Percentiles rank a stretch among this genome's conserved stretches.
phyloP scores from a whole-genome alignment of 2,329 filamentous ascomycete species.

The Plenodomus biglobosus region DNA sequence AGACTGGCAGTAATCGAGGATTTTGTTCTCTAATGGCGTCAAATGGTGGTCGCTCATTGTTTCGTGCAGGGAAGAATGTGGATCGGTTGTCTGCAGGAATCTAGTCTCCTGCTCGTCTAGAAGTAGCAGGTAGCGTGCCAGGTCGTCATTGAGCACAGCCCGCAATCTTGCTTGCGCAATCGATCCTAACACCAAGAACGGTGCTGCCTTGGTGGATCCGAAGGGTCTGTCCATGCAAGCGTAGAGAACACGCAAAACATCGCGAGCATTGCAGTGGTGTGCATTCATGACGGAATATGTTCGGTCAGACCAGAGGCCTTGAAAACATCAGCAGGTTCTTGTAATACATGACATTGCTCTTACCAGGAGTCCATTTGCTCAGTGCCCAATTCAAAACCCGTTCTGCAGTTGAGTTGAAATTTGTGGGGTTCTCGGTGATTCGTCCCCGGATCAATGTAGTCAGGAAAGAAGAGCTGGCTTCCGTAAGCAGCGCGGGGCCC shows the following conservation, averaged over 20 bases:
- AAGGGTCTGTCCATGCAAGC: conserved; percentile 63
- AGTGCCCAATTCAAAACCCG: conserved; percentile 81
- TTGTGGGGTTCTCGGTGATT: conserved; percentile 67
- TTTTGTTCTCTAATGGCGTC: conserved; percentile 25
- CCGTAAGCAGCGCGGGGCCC: conserved; percentile 76
- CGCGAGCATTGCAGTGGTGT: conserved; percentile 63
- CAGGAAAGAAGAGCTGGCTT: conserved; percentile 76
- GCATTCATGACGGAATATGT: conserved; percentile 67
- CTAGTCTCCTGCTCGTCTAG: conserved; percentile 19
- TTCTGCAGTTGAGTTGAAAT: conserved; percentile 66
- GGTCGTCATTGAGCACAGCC: conserved; percentile 42
- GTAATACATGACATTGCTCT: conserved; percentile 31
- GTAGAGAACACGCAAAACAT: conserved; percentile 69
- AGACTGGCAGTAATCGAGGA: conserved; percentile 51
- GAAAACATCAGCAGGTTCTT: conserved; percentile 3
- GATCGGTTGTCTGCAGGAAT: conserved; percentile 3
- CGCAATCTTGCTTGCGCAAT: conserved; percentile 51
- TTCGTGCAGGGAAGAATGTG: conserved; percentile 4
- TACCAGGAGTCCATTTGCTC: conserved; percentile 79
- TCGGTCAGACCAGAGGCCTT: conserved; percentile 58
- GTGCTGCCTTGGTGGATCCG: conserved; percentile 17
- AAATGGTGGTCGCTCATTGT: conserved; percentile 19
- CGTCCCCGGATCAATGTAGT: conserved; percentile 66
- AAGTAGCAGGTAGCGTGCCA: conserved; percentile 56
- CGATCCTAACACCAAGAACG: conserved; percentile 43